Percentiles rank a stretch among this genome's conserved stretches.
Conservation (phyloP, 306 rosid species). For the Rosa persica region DNA sequence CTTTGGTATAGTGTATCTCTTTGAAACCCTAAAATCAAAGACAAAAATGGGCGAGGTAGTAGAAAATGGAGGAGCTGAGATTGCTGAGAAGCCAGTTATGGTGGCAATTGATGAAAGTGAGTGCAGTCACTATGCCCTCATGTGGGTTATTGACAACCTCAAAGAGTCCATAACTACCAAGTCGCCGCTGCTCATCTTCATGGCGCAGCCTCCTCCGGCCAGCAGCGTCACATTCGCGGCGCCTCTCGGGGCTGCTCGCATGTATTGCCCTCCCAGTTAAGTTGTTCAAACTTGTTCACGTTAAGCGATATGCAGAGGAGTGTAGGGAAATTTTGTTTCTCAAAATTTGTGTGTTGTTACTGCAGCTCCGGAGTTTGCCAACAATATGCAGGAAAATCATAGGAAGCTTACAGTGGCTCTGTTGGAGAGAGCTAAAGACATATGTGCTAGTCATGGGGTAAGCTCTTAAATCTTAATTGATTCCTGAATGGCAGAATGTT, state of each 20-base stretch:
- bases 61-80: constrained; percentile 8
- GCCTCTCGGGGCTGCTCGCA: constrained; percentile 43
- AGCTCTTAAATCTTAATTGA: not conserved
- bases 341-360: not conserved
- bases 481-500: not conserved
- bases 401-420: constrained; percentile 38
- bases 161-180: constrained; percentile 36
- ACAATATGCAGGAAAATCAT: constrained; percentile 36
- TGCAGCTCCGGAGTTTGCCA: constrained; percentile 34
- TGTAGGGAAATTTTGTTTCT: constrained; percentile 9
- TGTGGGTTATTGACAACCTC: constrained; percentile 49
- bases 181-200: constrained; percentile 37
- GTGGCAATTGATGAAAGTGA: constrained; percentile 58
- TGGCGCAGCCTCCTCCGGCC: constrained; percentile 40
- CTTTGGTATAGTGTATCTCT: not conserved
- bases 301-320: not conserved
- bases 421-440: constrained; percentile 47
- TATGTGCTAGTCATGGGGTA: constrained; percentile 54
- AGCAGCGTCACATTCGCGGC: constrained; percentile 32
- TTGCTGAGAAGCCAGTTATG: constrained; percentile 42
- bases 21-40: not conserved
- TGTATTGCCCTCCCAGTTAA: constrained; percentile 45
- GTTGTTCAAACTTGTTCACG: constrained; percentile 4
- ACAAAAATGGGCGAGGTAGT: constrained; percentile 19
- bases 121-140: constrained; percentile 40